These are phyloP conservation scores for Liriodendron chinense DNA, from an alignment of 164 flowering plant species.

Conservation along the genomic window DNA sequence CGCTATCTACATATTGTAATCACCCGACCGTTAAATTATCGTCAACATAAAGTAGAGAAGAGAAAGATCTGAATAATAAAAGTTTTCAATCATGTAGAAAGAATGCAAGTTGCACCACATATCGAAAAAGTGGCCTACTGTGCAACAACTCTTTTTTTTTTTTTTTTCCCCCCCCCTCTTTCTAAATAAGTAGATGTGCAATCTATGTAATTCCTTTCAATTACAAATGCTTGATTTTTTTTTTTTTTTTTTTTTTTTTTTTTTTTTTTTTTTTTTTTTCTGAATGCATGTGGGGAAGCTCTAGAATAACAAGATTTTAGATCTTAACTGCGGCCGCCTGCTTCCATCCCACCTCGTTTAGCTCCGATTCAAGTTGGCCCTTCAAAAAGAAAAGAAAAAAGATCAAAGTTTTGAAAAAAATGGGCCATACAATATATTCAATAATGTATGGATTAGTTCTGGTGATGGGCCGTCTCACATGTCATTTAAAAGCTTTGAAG, in stretches of 20 bases:
- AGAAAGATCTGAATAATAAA: not conserved
- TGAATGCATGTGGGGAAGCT: not conserved
- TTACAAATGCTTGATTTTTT: not conserved
- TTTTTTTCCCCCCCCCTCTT: no score
- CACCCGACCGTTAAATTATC: no score
- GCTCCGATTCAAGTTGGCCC: constrained; percentile 86
- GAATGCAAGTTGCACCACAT: no score
- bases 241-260: not conserved
- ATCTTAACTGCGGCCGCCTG: constrained; percentile 69
- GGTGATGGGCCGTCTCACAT: not conserved
- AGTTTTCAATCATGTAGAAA: not conserved
- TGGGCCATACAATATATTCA: not conserved
- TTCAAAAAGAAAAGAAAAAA: constrained; percentile 9
- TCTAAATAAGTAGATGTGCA: no score
- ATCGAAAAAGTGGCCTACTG: no score
- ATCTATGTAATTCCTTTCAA: no score
- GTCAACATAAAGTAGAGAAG: no score
- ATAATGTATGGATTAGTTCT: not conserved
- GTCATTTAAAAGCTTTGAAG: no score
- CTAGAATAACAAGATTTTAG: not conserved
- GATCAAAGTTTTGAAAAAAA: not conserved
- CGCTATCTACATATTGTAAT: constrained; percentile 49
- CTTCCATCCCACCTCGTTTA: constrained; percentile 78
- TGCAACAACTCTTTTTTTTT: no score
- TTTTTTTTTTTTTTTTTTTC: not conserved